Conservation (phyloP, 164 flowering plant genomes). For the Piper betle region DNA sequence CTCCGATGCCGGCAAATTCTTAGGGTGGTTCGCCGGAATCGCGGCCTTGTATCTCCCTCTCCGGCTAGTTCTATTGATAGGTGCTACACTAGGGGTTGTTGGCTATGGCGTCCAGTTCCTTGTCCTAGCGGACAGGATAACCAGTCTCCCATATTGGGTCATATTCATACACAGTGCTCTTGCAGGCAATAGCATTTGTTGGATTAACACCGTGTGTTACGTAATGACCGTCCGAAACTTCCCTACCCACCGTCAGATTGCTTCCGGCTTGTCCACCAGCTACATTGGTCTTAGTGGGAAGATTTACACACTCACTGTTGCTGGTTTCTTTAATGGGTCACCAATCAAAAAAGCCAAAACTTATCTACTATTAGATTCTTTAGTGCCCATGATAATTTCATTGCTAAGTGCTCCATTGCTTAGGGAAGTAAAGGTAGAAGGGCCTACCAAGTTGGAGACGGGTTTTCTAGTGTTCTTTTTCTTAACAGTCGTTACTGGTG, state of each 20-base stretch:
- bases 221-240: constrained; percentile 42
- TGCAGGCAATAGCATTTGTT: constrained; percentile 88
- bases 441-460: constrained; percentile 4
- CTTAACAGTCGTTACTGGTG: constrained; percentile 6
- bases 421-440: constrained; percentile 5
- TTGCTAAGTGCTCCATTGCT: constrained; percentile 28
- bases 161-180: constrained; percentile 45
- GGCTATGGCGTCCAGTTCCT: constrained; percentile 81
- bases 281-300: constrained; percentile 67
- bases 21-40: constrained; percentile 74
- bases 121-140: constrained; percentile 23
- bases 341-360: constrained; percentile 12
- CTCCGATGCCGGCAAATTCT: constrained; percentile 84
- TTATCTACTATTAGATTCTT: constrained; percentile 53
- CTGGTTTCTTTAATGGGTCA: neutral
- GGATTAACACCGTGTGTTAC: constrained; percentile 91
- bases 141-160: constrained; percentile 33
- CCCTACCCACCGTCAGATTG: constrained; percentile 38
- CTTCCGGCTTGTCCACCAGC: constrained; percentile 64
- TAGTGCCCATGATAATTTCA: constrained; percentile 35
- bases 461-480: constrained; percentile 37
- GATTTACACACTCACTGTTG: constrained; percentile 26
- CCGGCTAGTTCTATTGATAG: constrained; percentile 55
- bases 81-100: constrained; percentile 44
- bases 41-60: constrained; percentile 62